These are phyloP conservation scores for Coemansia sp. DNA, from an alignment of 192 early-diverging fungal species.

Conservation along the genomic window DNA sequence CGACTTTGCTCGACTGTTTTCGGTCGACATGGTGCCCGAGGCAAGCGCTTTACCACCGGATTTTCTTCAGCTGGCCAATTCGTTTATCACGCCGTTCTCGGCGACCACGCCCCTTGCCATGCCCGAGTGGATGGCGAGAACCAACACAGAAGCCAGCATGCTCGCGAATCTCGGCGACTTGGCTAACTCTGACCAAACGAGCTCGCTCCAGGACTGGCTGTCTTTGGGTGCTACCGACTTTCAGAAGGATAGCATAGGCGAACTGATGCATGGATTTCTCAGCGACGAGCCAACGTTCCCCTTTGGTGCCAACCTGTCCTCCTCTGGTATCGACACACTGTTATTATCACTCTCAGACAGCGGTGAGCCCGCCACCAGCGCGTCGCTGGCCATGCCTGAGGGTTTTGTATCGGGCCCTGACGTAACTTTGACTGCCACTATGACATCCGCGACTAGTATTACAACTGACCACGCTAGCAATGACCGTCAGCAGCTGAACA, in stretches of 20 bases:
- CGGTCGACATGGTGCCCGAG: conserved; percentile 48
- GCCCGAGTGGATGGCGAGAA: conserved; percentile 20
- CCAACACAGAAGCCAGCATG: conserved; percentile 42
- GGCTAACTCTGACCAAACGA: conserved; percentile 10
- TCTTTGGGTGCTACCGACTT: conserved; percentile 24
- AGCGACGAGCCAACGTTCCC: conserved; percentile 33
- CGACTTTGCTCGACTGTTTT: conserved; percentile 35
- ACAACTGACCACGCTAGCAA: background rate
- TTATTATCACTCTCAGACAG: conserved; percentile 2
- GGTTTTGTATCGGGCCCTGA: background rate
- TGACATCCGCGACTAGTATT: background rate
- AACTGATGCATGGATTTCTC: conserved; percentile 17
- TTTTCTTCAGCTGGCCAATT: conserved; percentile 37
- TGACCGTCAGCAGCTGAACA: background rate
- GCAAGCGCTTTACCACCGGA: conserved; percentile 25
- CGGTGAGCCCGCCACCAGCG: background rate
- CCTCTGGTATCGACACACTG: background rate
- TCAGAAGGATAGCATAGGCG: background rate
- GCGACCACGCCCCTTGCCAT: conserved; percentile 7
- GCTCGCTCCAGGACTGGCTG: conserved; percentile 23
- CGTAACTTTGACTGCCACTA: background rate
- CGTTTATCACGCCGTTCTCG: conserved; percentile 40
- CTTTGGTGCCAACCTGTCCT: conserved; percentile 5
- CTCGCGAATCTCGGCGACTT: conserved; percentile 41
- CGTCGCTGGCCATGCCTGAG: background rate